phyloP scores from a whole-genome alignment of 164 flowering plant genomes.

The Vitis cinerea region DNA sequence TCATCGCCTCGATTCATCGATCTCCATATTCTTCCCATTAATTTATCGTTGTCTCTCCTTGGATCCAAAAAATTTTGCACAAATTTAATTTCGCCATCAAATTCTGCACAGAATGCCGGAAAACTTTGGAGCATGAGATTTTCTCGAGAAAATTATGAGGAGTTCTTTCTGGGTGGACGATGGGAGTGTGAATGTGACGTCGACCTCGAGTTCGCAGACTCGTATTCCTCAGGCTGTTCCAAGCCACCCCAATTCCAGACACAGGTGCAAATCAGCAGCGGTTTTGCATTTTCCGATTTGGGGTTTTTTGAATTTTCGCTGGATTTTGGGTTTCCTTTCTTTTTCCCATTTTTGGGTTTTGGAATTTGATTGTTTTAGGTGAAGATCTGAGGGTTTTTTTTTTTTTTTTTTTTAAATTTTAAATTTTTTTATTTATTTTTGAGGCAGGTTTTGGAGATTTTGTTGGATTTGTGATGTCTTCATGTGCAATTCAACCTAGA shows the following conservation, averaged over 20 bases:
- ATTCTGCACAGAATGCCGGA: background rate
- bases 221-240: background rate
- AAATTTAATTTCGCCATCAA: too few relatives aligned
- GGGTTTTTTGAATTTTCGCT: slow-evolving; percentile 1
- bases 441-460: background rate
- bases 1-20: too few relatives aligned
- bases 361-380: background rate
- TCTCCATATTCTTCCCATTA: too few relatives aligned
- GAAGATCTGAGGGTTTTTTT: background rate
- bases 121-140: background rate
- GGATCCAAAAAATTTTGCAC: too few relatives aligned
- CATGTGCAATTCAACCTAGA: background rate
- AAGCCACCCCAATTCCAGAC: slow-evolving; percentile 1
- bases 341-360: slow-evolving; percentile 1
- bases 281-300: background rate
- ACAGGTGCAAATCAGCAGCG: background rate
- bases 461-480: background rate
- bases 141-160: slow-evolving; percentile 12
- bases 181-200: slow-evolving; percentile 1
- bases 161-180: slow-evolving; percentile 10
- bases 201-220: slow-evolving; percentile 10
- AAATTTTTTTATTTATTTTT: background rate
- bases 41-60: too few relatives aligned
- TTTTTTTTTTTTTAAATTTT: background rate
- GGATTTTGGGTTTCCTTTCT: slow-evolving; percentile 16